A percentile compares a stretch with the other conserved stretches of the same genome.
phyloP scores from a whole-genome alignment of 1,139 yeast species.

The Kodamaea derodonti region DNA sequence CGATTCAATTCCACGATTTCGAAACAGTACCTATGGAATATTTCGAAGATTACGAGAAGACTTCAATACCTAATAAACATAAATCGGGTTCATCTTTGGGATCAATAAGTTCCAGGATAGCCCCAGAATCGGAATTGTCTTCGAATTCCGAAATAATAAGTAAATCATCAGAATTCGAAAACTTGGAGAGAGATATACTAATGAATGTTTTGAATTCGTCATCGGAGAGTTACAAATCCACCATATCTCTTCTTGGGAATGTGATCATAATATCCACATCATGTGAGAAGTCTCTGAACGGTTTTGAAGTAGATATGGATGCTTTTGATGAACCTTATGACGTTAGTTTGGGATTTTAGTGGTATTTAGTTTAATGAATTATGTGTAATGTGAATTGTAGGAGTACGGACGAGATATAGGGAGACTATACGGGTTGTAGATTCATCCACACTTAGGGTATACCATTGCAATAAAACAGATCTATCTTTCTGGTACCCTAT shows the following conservation, averaged over 20 bases:
- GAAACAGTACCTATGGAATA: slow-evolving; percentile 10
- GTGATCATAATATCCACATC: slow-evolving; percentile 19
- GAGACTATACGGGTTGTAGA: no score
- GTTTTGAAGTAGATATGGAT: no score
- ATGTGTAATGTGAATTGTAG: no score
- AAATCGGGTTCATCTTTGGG: slow-evolving; percentile 3
- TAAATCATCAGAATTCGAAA: slow-evolving; percentile 25
- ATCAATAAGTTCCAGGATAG: slow-evolving; percentile 1
- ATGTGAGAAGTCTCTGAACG: no score
- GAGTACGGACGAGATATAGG: no score
- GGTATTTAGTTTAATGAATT: no score
- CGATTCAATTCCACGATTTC: slow-evolving; percentile 18
- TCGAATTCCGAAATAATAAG: slow-evolving; percentile 19
- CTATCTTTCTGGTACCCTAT: no score
- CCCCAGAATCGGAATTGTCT: slow-evolving; percentile 1
- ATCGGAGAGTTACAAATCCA: slow-evolving; percentile 3
- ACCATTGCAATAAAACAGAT: no score
- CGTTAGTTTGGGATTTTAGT: no score
- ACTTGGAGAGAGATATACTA: slow-evolving; percentile 15
- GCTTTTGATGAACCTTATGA: no score
- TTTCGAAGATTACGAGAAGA: slow-evolving; percentile 7
- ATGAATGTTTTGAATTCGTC: slow-evolving; percentile 6
- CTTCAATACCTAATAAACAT: slow-evolving; percentile 1
- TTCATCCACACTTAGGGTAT: no score
- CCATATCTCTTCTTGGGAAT: slow-evolving; percentile 22